Conservation (phyloP, 208 protist species). For the Trypanosoma conorhini region DNA sequence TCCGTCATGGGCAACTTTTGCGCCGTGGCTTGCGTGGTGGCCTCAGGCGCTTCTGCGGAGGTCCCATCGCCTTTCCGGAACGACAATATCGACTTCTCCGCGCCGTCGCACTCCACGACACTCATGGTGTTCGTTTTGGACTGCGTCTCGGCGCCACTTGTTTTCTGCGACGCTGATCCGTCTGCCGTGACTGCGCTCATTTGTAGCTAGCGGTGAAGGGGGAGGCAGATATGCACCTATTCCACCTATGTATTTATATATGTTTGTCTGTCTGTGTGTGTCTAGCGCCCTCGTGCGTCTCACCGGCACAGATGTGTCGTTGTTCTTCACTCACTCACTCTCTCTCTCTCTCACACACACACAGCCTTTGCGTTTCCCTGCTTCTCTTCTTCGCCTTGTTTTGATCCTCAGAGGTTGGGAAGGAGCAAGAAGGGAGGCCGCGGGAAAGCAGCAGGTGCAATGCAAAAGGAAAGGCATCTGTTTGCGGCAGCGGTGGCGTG, state of each 20-base stretch:
- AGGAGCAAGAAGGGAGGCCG: too few relatives aligned
- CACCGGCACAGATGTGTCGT: too few relatives aligned
- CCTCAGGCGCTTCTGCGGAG: neutral
- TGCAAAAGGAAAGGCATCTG: too few relatives aligned
- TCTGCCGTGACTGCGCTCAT: neutral
- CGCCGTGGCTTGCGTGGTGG: neutral
- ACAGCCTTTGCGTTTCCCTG: too few relatives aligned
- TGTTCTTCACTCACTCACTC: too few relatives aligned
- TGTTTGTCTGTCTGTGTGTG: too few relatives aligned
- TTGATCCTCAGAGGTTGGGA: too few relatives aligned
- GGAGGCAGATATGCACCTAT: slow-evolving; percentile 1
- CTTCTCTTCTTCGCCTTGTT: too few relatives aligned
- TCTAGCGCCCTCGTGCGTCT: too few relatives aligned
- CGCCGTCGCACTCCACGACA: neutral
- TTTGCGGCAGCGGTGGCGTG: too few relatives aligned
- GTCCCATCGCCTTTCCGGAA: neutral
- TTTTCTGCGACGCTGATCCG: neutral
- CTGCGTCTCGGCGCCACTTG: neutral
- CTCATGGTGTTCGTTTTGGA: neutral
- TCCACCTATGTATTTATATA: neutral
- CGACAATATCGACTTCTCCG: neutral
- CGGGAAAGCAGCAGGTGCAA: too few relatives aligned
- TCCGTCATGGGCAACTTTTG: neutral
- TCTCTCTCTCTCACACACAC: too few relatives aligned
- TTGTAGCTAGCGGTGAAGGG: neutral